These are phyloP conservation scores for Raffaelea albimanens DNA, from an alignment of 2,329 filamentous ascomycete genomes.

Conservation along the genomic window DNA sequence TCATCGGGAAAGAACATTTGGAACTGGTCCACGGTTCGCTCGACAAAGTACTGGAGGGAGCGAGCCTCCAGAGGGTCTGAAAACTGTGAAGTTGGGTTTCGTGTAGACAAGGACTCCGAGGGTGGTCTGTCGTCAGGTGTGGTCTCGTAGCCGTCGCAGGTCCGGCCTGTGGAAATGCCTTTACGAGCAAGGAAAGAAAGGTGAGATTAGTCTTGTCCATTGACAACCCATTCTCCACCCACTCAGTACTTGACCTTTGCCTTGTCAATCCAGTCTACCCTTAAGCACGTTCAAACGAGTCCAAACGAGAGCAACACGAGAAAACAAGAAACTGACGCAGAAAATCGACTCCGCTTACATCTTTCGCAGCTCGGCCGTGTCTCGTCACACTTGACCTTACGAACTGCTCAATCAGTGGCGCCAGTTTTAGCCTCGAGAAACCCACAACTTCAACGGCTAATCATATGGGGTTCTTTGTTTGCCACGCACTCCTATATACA, in stretches of 20 bases:
- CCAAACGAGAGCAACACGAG: neutral
- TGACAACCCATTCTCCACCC: no score
- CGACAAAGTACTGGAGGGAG: constrained; percentile 8
- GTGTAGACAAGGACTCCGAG: no score
- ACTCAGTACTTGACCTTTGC: no score
- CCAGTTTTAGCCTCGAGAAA: neutral
- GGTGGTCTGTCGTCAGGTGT: no score
- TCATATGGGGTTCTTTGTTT: no score
- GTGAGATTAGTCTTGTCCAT: no score
- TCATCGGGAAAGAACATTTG: constrained; percentile 10
- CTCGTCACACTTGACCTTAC: constrained; percentile 11
- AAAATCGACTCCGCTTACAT: constrained; percentile 2
- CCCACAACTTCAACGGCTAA: neutral
- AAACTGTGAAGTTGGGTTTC: neutral
- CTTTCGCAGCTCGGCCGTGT: constrained; percentile 6
- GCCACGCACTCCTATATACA: neutral
- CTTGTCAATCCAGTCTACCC: no score
- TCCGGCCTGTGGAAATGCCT: no score
- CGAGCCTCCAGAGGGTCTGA: constrained; percentile 7
- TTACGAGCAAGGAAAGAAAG: no score
- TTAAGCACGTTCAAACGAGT: no score
- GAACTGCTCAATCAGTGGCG: constrained; percentile 1
- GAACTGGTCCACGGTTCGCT: constrained; percentile 7
- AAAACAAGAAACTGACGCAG: neutral
- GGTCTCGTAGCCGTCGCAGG: no score